Evolutionary conservation across 176 grass and related monocot genomes (phyloP), one percentile per base, ranked within the genome.

Genomic region (Oryza glumipatula): DNA sequence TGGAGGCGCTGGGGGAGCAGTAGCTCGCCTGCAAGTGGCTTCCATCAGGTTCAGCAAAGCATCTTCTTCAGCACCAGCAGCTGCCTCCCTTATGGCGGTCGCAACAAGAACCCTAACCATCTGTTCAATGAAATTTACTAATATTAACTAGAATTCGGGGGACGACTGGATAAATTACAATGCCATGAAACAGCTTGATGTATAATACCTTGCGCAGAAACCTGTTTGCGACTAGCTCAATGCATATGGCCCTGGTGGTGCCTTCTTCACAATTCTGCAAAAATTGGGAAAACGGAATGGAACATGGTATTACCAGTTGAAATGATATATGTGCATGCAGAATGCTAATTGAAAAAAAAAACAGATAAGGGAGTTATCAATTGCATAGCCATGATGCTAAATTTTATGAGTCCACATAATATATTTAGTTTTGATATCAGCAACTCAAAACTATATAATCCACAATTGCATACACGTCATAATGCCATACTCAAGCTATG

Each of bases 51-150:
- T 95, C 33, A 93, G 76, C 85, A 98, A 72, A 65, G 85, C 87
- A 65, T 98, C 89, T 21, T 93, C 68, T 23, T 88, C 87, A 6
- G 85, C 87, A 22, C 93, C 93, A 56, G 93, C 95, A 79, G 80
- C 93, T 32, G 93, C 95, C 86, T 98, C 95, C 86, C 95, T 95
- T 73, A 98, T 89, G 77, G 80, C 82, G 21, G 95, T 98, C 4
- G 93, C 93, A 6, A 98, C 91, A 22, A 98, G 82, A 69, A 98
- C 95, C 47, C 93, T 88, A 45, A 98, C 95, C 95, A 98, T 95
- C 95, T 98, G 82, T 39, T 82, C 3, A 72, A 5, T 73, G 4
- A 1, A 67, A 23, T 58, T 12, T 56, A 77, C 30, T 86, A 56
- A 68, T 9, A 54, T 54, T 54, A 77, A 80, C 19, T 17, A 81